These are phyloP conservation scores for Pseudocercospora musae DNA, from an alignment of 2,329 filamentous ascomycete species.

Conservation along the genomic window DNA sequence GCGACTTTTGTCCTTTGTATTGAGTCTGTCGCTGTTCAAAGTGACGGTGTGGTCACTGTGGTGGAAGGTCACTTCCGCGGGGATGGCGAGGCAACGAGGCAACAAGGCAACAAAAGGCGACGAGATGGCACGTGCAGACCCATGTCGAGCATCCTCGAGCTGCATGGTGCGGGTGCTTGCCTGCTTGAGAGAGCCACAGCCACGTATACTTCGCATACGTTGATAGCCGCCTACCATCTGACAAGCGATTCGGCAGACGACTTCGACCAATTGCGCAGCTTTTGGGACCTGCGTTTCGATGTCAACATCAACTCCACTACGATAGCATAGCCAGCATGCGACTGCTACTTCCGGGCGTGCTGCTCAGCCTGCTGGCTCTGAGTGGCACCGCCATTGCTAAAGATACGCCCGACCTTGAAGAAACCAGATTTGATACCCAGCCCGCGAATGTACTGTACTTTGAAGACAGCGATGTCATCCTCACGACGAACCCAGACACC, in stretches of 20 bases:
- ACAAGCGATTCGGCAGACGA: neutral
- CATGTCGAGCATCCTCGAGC: neutral
- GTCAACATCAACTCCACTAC: neutral
- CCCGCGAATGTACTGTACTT: constrained; percentile 81
- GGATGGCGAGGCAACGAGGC: neutral
- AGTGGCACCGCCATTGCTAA: constrained; percentile 25
- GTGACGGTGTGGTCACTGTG: neutral
- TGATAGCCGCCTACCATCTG: neutral
- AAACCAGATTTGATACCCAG: constrained; percentile 62
- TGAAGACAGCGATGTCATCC: constrained; percentile 76
- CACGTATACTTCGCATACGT: neutral
- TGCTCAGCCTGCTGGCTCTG: constrained; percentile 26
- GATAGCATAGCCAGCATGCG: constrained; percentile 15
- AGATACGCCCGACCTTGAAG: constrained; percentile 58
- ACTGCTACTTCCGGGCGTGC: constrained; percentile 19
- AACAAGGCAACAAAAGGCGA: neutral
- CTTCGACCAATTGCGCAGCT: neutral
- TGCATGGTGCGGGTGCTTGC: neutral
- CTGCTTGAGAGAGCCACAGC: neutral
- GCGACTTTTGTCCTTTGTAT: neutral
- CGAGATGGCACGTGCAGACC: neutral
- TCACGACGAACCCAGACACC: constrained; percentile 66
- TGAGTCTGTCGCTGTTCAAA: neutral
- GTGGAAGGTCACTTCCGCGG: neutral
- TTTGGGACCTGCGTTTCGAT: constrained; percentile 2